These are phyloP conservation scores for bread wheat (Triticum aestivum) DNA, from an alignment of 176 grass and related monocot species.

Conservation along the genomic window IWGSC_CS_RefSeq_v2.1 NC_057795.1:573648441-573648940, in stretches of 20 bases:
- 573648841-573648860: no score
- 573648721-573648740: background rate
- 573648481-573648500: background rate
- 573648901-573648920: no score
- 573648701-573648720: background rate
- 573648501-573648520: background rate
- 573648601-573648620: background rate
- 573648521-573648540: background rate
- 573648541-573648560: background rate
- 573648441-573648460: constrained; percentile 25
- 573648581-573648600: background rate
- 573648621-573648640: background rate
- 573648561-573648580: background rate
- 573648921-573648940: no score
- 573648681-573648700: background rate
- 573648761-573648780: no score
- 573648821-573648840: no score
- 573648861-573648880: no score
- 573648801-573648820: no score
- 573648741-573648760: no score
- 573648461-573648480: constrained; percentile 21
- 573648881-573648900: no score
- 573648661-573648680: background rate
- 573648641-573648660: background rate
- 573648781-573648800: no score